These are phyloP conservation scores for Alliaria petiolata DNA, from an alignment of 345 rosid species.

Conservation along the genomic window DNA sequence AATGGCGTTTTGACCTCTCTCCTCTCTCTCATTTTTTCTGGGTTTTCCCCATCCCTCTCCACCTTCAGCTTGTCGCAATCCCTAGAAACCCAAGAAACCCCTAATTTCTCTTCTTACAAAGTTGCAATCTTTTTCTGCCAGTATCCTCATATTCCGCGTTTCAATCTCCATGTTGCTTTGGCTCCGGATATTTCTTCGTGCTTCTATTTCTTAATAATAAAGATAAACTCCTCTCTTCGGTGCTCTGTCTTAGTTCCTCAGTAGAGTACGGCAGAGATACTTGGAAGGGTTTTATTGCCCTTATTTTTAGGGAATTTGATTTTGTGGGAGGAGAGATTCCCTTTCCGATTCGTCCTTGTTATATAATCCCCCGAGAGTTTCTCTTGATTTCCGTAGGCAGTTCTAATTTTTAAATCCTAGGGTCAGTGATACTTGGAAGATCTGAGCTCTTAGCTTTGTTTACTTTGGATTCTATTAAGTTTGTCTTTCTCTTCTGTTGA, in stretches of 20 bases:
- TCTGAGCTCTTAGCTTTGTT: conserved; percentile 4
- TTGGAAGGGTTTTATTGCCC: background rate
- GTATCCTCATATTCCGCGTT: conserved; percentile 21
- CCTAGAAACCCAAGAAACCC: conserved; percentile 33
- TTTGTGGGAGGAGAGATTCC: conserved; percentile 44
- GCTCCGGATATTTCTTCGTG: background rate
- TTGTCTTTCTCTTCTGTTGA: conserved; percentile 24
- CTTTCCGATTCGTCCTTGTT: conserved; percentile 27
- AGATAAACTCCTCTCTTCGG: conserved; percentile 26
- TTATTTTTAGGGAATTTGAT: conserved; percentile 37
- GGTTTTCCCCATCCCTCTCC: conserved; percentile 42
- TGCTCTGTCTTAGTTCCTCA: conserved; percentile 31
- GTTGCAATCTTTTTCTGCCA: conserved; percentile 31
- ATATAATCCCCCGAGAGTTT: background rate
- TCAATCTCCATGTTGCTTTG: conserved; percentile 34
- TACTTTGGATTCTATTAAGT: background rate
- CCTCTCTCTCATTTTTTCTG: conserved; percentile 23
- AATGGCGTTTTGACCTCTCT: conserved; percentile 37
- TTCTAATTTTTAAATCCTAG: background rate
- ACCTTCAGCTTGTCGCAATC: conserved; percentile 40
- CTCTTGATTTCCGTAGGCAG: conserved; percentile 18
- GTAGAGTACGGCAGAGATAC: background rate
- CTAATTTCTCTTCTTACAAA: conserved; percentile 30
- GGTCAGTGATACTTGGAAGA: conserved; percentile 10
- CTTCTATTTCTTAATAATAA: conserved; percentile 28